A percentile compares a stretch with the other conserved stretches of the same genome.
These are phyloP conservation scores for Hypoxylon sp. DNA, from an alignment of 2,329 filamentous ascomycete genomes.

Conservation along the genomic window DNA sequence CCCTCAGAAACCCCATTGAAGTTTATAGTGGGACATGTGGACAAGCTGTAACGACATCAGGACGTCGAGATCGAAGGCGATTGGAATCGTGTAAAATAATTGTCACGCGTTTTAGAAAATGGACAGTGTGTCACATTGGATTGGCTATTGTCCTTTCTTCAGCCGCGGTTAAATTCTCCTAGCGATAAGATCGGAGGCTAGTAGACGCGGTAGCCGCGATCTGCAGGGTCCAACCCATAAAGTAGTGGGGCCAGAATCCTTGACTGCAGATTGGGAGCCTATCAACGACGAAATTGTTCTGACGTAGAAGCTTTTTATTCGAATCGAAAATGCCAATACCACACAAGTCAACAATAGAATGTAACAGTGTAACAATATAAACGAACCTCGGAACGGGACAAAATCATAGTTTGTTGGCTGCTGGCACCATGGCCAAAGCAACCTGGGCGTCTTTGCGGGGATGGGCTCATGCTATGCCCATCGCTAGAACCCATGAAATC, in stretches of 20 bases:
- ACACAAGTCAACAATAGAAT: background rate
- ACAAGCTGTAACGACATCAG: constrained; percentile 20
- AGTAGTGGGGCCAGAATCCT: background rate
- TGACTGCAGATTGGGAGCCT: background rate
- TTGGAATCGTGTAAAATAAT: constrained; percentile 8
- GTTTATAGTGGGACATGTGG: constrained; percentile 8
- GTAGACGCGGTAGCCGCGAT: constrained; percentile 13
- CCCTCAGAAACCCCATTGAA: constrained; percentile 34
- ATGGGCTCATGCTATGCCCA: background rate
- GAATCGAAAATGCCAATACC: background rate
- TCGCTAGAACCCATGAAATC: background rate
- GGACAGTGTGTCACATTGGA: constrained; percentile 30
- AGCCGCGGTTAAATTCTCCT: constrained; percentile 28
- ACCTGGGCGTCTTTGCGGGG: background rate
- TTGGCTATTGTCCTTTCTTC: constrained; percentile 6
- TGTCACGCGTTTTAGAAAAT: constrained; percentile 11
- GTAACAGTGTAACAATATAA: background rate
- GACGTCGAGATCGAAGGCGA: background rate
- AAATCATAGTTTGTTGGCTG: background rate
- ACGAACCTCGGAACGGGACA: background rate
- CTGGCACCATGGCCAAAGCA: background rate
- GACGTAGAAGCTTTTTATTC: background rate
- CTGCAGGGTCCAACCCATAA: background rate
- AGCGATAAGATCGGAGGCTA: background rate
- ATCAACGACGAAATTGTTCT: background rate